Percentiles rank a stretch among this genome's conserved stretches.
Conservation (phyloP, 495 filamentous ascomycete species). For the Podospora fimiseda region DNA sequence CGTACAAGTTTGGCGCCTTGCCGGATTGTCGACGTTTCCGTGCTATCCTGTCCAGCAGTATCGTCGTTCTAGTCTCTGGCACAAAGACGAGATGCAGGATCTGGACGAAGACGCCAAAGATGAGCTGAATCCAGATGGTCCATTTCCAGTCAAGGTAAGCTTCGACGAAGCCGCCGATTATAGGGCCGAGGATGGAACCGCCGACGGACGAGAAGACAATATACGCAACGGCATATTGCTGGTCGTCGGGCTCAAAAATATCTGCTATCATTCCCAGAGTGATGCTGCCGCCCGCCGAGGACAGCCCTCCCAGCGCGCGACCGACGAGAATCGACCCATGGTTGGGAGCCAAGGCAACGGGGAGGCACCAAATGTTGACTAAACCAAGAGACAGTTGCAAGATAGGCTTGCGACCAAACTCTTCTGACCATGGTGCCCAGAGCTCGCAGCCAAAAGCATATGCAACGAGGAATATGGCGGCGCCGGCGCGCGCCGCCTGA, state of each 20-base stretch:
- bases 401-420: conserved; percentile 68
- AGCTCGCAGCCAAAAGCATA: conserved; percentile 79
- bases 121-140: conserved; percentile 77
- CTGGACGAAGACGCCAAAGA: conserved; percentile 62
- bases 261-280: conserved; percentile 80
- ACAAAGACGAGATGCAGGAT: conserved; percentile 60
- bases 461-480: conserved; percentile 62
- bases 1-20: conserved; percentile 51
- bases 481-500: conserved; percentile 59
- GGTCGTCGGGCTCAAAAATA: conserved; percentile 66
- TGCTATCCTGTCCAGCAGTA: conserved; percentile 61
- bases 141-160: conserved; percentile 63
- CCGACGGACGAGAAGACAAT: conserved; percentile 71
- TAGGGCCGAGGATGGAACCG: conserved; percentile 69
- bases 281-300: conserved; percentile 70
- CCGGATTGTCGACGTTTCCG: conserved; percentile 55
- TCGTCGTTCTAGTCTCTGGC: conserved; percentile 60
- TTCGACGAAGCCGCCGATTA: conserved; percentile 73
- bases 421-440: conserved; percentile 78
- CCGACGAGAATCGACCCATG: conserved; percentile 60
- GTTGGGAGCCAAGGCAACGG: conserved; percentile 64
- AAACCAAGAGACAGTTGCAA: conserved; percentile 63
- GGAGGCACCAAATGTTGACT: conserved; percentile 71
- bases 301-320: conserved; percentile 62
- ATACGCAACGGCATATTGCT: conserved; percentile 68